These are phyloP conservation scores for Thraustochytrium sp. DNA, from an alignment of 352 stramenopile genomes.

Conservation along the genomic window DNA sequence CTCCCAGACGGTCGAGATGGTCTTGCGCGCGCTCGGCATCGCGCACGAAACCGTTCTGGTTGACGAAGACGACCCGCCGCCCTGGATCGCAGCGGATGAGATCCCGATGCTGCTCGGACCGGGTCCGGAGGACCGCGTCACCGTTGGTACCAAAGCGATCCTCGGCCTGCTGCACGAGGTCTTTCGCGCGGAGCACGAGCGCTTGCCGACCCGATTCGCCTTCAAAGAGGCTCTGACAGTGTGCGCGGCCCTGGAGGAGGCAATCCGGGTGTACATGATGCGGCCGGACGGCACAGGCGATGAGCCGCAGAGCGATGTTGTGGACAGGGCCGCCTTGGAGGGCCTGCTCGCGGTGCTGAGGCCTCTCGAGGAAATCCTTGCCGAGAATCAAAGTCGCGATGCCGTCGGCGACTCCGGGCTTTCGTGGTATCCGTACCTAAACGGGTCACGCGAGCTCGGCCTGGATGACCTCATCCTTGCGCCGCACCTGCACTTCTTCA, in stretches of 20 bases:
- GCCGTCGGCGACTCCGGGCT: neutral
- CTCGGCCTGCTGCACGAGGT: neutral
- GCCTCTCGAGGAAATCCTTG: neutral
- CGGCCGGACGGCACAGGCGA: neutral
- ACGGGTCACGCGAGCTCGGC: neutral
- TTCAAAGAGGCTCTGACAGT: neutral
- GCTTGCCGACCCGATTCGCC: neutral
- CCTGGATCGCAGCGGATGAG: neutral
- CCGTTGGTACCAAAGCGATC: neutral
- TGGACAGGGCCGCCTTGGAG: neutral
- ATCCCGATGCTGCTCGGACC: neutral
- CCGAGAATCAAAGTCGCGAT: neutral
- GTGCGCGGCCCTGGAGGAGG: neutral
- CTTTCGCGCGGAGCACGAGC: neutral
- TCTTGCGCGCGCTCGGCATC: neutral
- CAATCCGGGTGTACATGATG: neutral
- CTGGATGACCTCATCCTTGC: constrained; percentile 13
- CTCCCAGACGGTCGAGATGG: neutral
- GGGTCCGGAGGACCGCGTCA: neutral
- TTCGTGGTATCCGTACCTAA: neutral
- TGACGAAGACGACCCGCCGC: neutral
- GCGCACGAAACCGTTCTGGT: neutral
- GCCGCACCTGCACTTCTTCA: neutral
- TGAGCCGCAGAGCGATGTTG: neutral
- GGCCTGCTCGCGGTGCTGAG: neutral